phyloP scores from a whole-genome alignment of 2,329 filamentous ascomycete species.

The Neopestalotiopsis sp. region DNA sequence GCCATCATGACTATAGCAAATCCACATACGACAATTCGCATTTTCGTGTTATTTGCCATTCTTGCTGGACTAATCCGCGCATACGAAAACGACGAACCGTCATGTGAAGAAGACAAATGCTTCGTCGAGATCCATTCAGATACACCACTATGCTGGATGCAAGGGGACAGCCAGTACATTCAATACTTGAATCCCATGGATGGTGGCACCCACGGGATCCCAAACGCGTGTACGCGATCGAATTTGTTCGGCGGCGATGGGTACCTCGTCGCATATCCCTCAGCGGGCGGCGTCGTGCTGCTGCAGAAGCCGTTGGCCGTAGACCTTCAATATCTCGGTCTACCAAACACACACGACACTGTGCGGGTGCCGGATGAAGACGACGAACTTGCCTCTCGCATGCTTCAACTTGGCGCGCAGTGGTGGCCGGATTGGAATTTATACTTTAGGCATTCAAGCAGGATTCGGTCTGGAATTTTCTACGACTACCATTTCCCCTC shows the following conservation, averaged over 20 bases:
- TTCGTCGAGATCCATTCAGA: background rate
- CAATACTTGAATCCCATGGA: background rate
- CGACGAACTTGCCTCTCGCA: conserved; percentile 4
- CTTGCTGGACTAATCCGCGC: background rate
- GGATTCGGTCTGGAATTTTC: conserved; percentile 9
- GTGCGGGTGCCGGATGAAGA: conserved; percentile 6
- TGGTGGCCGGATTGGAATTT: conserved; percentile 15
- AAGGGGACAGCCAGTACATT: background rate
- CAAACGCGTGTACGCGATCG: background rate
- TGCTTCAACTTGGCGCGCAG: conserved; percentile 14
- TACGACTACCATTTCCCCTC: conserved; percentile 16
- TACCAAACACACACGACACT: conserved; percentile 10
- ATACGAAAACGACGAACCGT: background rate
- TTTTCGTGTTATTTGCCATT: background rate
- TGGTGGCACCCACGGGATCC: background rate
- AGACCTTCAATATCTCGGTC: conserved; percentile 9
- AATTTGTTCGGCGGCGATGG: conserved; percentile 13
- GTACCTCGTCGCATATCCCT: conserved; percentile 6
- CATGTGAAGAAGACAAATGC: background rate
- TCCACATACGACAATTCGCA: background rate
- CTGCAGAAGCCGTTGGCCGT: background rate
- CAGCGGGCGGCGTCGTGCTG: background rate
- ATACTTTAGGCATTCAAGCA: conserved; percentile 16
- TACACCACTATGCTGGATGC: background rate
- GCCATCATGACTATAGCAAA: background rate